Base-by-base conservation (phyloP, 148 eudicot genomes). In the Fagopyrum tataricum region DNA sequence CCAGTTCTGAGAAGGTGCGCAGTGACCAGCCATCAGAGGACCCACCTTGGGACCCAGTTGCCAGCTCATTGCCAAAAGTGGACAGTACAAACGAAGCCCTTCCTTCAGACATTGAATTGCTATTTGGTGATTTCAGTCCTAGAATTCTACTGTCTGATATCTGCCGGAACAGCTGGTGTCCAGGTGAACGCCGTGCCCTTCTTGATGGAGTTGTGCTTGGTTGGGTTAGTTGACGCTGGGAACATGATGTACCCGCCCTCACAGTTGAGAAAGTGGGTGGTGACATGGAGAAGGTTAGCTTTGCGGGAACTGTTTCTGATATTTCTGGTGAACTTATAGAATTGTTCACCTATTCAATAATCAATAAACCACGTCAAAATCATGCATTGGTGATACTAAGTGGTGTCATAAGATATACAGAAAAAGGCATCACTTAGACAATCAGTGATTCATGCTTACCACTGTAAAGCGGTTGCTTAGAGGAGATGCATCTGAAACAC, bases 11-110 rank as follows among this genome's bases (percentile, higher is more conserved):
- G 52, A 83, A 83, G 9, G 86, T 80, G 71, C 81, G 86, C 20
- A 80, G 61, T 40, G 86, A 83, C 86, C 86, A 83, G 68, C 86
- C 86, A 80, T 83, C 86, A 55, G 81, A 83, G 66, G 86, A 78
- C 52, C 86, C 81, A 48, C 83, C 86, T 20, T 74, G 52, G 39
- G 76, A 58, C 20, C 70, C 69, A 20, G 42, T 24, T 40, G 79
- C 55, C 20, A 80, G 75, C 58, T 83, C 83, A 49, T 83, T 80
- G 72, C 83, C 80, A 70, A 61, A 52, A 73, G 83, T 75, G 8
- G 83, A 78, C 39, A 83, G 81, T 75, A 80, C 83, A 73, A 80
- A 80, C 11, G 86, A 80, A 51, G 83, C 77, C 48, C 83, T 83
- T 70, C 81, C 83, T 51, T 83, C 86, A 9, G 86, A 83, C 4